Percentiles rank a stretch among this genome's conserved stretches.
Conservation (phyloP, 805 yeast species). For the Ogataea glucozyma region DNA sequence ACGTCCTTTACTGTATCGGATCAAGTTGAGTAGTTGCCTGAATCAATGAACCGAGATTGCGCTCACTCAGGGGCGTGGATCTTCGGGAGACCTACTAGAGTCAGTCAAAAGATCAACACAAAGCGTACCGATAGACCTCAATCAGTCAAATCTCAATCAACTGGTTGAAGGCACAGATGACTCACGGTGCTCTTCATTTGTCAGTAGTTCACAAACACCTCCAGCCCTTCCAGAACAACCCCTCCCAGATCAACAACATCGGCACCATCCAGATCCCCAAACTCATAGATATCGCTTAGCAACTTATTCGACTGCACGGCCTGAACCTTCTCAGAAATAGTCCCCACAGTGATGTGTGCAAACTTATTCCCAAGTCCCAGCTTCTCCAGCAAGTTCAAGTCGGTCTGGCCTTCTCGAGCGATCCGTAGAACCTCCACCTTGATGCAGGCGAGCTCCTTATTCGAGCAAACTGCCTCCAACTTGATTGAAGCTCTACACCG, state of each 20-base stretch:
- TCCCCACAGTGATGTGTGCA: conserved; percentile 78
- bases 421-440: conserved; percentile 41
- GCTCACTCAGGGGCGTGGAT: too few species aligned
- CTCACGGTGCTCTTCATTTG: too few species aligned
- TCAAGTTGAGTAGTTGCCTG: too few species aligned
- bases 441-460: conserved; percentile 53
- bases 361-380: conserved; percentile 40
- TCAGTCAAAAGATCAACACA: too few species aligned
- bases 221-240: conserved; percentile 13
- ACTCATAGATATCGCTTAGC: conserved; percentile 27
- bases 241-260: conserved; percentile 14
- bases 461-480: conserved; percentile 50
- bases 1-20: too few species aligned
- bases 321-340: conserved; percentile 42
- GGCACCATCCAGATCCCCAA: conserved; percentile 14
- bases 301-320: conserved; percentile 56
- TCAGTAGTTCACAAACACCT: conserved; percentile 25
- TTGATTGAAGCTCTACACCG: conserved; percentile 39
- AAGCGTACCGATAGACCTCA: too few species aligned
- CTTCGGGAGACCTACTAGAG: too few species aligned
- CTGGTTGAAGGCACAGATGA: too few species aligned
- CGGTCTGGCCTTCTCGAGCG: conserved; percentile 2
- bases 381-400: conserved; percentile 11
- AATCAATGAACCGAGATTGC: too few species aligned
- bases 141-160: too few species aligned